Percentiles rank a stretch among this genome's conserved stretches.
phyloP scores from a whole-genome alignment of 306 rosid species.

The Malus domestica region DNA sequence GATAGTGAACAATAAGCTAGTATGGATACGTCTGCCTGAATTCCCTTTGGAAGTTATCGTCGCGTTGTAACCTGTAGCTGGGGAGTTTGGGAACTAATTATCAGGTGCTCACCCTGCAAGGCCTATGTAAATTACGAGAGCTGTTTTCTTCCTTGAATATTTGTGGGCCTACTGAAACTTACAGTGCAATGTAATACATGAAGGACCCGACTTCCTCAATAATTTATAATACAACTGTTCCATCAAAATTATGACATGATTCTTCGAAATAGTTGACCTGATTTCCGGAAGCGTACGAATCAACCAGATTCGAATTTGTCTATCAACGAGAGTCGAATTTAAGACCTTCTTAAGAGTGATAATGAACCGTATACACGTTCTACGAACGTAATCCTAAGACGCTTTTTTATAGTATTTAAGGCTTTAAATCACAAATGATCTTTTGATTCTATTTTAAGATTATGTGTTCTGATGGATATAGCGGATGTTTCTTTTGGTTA shows the following conservation, averaged over 20 bases:
- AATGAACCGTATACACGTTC: too few species aligned
- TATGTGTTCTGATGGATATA: too few species aligned
- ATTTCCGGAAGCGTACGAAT: too few species aligned
- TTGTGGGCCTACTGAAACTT: neutral
- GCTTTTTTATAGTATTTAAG: too few species aligned
- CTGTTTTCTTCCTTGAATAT: neutral
- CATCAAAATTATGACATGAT: neutral
- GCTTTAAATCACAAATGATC: too few species aligned
- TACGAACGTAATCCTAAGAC: too few species aligned
- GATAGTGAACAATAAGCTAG: neutral
- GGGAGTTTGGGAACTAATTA: neutral
- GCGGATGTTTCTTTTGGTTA: too few species aligned
- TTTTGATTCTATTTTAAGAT: too few species aligned
- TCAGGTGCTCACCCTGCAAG: conserved; percentile 3
- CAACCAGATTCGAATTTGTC: too few species aligned
- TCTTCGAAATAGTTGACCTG: too few species aligned
- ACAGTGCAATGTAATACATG: conserved; percentile 1
- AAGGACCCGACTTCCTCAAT: neutral
- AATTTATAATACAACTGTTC: neutral
- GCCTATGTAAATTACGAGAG: conserved; percentile 5
- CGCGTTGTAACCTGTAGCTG: neutral
- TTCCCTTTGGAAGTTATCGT: neutral
- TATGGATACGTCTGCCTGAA: neutral
- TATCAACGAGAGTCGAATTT: too few species aligned
- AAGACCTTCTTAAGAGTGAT: too few species aligned